Base-by-base conservation (phyloP, 2,329 filamentous ascomycete species). In the Monilinia aucupariae region DNA sequence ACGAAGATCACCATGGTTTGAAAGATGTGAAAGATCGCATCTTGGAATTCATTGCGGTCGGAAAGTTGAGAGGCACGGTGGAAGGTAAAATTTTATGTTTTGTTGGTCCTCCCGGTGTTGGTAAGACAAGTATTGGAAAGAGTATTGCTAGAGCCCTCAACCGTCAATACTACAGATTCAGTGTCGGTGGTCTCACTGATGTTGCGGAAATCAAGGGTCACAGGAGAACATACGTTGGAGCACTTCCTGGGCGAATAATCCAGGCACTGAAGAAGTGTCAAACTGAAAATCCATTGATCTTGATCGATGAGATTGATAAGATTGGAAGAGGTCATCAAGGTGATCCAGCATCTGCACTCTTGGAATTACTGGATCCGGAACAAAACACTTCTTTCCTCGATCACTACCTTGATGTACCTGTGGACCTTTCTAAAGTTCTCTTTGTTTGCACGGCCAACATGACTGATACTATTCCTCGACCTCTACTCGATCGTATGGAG, bases 391-490 rank as follows among this genome's bases (percentile, higher is more conserved):
- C 92, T 30, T 99, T 99, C 83, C 77, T 99, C 67, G 94, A 99
- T 71, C 94, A 99, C 76, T 99, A 99, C 78, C 91, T 99, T 84
- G 94, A 99, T 75, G 92, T 99, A 0, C 94, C 94, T 0, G 93
- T 99, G 7, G 94, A 99, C 74, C 81, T 99, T 58, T 97, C 92
- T 58, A 97, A 97, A 78, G 94, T 99, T 2, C 82, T 99, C 27
- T 99, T 99, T 74, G 94, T 99, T 49, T 99, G 94, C 81, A 99
- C 94, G 17, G 94, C 94, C 64, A 99, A 99, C 76, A 96, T 97
- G 88, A 96, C 92, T 0, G 94, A 99, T 72, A 99, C 94, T 0
- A 99, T 99, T 66, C 94, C 94, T 20, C 85, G 92, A 49, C 96
- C 94, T 3, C 82, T 99, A 0, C 82, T 97, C 20, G 94, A 99